A percentile compares a stretch with the other conserved stretches of the same genome.
phyloP scores from a whole-genome alignment of 2,329 filamentous ascomycete genomes.

The Fusarium gaditjirri region DNA sequence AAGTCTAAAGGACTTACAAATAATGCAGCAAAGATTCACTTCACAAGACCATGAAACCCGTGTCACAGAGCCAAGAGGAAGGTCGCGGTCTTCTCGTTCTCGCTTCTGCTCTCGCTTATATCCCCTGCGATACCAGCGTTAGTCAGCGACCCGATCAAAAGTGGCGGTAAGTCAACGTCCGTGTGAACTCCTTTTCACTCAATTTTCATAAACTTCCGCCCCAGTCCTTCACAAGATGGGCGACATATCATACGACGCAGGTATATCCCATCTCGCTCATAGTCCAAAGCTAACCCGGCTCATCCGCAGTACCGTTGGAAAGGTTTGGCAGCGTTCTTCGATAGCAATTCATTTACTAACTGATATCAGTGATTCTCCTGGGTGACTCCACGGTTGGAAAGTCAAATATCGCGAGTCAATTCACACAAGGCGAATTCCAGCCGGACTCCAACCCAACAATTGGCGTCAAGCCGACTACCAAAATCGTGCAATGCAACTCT shows the following conservation, averaged over 20 bases:
- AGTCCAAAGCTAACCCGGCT: background rate
- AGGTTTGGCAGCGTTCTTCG: background rate
- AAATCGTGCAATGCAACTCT: background rate
- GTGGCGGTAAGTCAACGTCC: background rate
- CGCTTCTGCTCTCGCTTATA: background rate
- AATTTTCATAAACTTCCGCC: background rate
- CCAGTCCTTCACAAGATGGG: background rate
- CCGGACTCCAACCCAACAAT: background rate
- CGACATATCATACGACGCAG: background rate
- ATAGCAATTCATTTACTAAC: background rate
- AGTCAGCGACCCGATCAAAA: background rate
- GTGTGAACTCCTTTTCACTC: background rate
- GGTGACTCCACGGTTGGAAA: conserved; percentile 7
- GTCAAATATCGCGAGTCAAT: conserved; percentile 8
- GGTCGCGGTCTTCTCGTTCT: background rate
- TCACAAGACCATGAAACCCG: background rate
- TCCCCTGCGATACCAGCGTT: background rate
- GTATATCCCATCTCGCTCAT: rapidly evolving
- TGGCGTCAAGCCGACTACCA: conserved; percentile 1
- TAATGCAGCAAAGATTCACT: background rate
- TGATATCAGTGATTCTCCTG: background rate
- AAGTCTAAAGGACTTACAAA: background rate
- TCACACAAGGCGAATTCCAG: background rate
- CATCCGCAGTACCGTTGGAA: background rate
- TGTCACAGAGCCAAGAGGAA: background rate